Evolutionary conservation across 1,284 basidiomycete genomes (phyloP).

Genomic region (Lentinula novae-zelandiae): DNA sequence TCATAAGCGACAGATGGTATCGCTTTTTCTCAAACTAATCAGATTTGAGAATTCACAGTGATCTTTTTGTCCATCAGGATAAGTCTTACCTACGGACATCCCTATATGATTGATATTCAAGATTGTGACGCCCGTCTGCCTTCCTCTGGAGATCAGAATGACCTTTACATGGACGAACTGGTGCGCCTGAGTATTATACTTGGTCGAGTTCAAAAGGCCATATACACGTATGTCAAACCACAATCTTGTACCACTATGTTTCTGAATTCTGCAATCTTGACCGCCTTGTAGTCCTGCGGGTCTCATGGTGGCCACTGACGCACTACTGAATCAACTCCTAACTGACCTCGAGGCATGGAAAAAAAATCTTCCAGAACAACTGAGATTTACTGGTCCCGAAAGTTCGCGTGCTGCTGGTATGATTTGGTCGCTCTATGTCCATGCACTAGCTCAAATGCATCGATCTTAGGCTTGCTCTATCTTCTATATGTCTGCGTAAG

Average conservation of each 20-base stretch:
- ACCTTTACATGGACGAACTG: constrained; percentile 81
- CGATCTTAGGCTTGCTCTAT: constrained; percentile 69
- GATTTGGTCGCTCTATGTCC: constrained; percentile 20
- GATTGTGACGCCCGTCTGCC: constrained; percentile 92
- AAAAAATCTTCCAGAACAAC: constrained; percentile 65
- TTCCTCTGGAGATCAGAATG: constrained; percentile 67
- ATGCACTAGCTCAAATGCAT: not conserved
- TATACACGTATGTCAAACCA: constrained; percentile 62
- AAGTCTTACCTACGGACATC: constrained; percentile 78
- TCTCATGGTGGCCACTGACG: constrained; percentile 77
- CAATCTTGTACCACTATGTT: constrained; percentile 4
- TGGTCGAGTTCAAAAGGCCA: constrained; percentile 85
- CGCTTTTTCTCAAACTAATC: constrained; percentile 4
- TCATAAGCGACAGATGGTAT: constrained; percentile 90
- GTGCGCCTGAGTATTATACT: constrained; percentile 85
- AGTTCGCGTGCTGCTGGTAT: constrained; percentile 61
- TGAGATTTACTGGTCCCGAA: constrained; percentile 71
- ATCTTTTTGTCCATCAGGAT: constrained; percentile 41
- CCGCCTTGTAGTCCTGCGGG: constrained; percentile 73
- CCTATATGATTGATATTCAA: constrained; percentile 88
- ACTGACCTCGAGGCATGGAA: constrained; percentile 80
- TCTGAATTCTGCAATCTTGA: constrained; percentile 10
- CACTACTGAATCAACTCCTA: constrained; percentile 66
- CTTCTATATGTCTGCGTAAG: constrained; percentile 83
- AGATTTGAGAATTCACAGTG: constrained; percentile 14